Percentiles rank a stretch among this genome's conserved stretches.
phyloP scores from a whole-genome alignment of 305 asterid species.

The Solanum chacoense region DNA sequence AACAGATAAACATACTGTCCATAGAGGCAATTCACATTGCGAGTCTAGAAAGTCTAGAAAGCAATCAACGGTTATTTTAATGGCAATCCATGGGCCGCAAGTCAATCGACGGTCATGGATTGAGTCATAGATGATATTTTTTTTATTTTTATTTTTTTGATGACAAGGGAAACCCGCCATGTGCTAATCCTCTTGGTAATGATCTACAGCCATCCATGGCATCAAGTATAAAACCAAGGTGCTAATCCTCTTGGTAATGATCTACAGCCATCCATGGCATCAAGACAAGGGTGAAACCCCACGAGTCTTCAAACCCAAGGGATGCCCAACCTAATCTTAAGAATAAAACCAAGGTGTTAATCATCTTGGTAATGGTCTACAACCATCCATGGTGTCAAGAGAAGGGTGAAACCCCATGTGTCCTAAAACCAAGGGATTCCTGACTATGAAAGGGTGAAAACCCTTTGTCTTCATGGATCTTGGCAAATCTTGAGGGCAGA shows the following conservation, averaged over 20 bases:
- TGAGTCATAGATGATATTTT: neutral
- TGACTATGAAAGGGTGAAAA: neutral
- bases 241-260: neutral
- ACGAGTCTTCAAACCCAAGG: neutral
- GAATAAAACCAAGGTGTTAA: neutral
- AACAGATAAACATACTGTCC: neutral
- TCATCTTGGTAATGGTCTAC: neutral
- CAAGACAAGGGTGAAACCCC: neutral
- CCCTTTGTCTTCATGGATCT: neutral
- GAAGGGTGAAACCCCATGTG: neutral
- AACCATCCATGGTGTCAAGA: neutral
- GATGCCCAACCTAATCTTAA: neutral
- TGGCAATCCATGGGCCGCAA: neutral
- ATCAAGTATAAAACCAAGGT: neutral
- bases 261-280: neutral
- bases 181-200: neutral
- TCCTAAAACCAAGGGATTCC: neutral
- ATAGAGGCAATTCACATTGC: neutral
- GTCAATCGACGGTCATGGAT: neutral
- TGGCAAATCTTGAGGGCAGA: neutral
- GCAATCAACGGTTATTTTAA: neutral
- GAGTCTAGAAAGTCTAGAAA: neutral
- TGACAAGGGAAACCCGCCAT: neutral
- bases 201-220: neutral
- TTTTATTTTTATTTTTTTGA: too few species aligned